phyloP scores from a whole-genome alignment of 345 rosid genomes.

The Gossypium rotundifolium region DNA sequence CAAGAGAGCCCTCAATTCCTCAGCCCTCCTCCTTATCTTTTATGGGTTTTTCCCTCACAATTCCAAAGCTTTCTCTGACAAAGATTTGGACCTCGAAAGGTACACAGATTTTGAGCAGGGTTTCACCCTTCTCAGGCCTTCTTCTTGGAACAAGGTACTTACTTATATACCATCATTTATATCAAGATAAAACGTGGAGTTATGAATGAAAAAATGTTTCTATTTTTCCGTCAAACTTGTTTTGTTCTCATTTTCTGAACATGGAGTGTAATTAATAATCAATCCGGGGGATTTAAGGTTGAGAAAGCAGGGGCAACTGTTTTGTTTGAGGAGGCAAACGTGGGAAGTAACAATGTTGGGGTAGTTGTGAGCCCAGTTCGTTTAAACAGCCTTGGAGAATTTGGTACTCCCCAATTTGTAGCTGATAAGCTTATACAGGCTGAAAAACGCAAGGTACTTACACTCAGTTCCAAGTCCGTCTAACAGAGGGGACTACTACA shows the following conservation, averaged over 20 bases:
- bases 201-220: no score
- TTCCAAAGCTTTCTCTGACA: slow-evolving; percentile 26
- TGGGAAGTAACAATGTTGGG: slow-evolving; percentile 70
- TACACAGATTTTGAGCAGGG: slow-evolving; percentile 63
- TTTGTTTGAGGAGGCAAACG: slow-evolving; percentile 66
- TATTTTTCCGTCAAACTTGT: not conserved
- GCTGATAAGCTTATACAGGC: slow-evolving; percentile 84
- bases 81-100: slow-evolving; percentile 43
- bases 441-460: not conserved
- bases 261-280: not conserved
- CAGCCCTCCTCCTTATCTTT: slow-evolving; percentile 39
- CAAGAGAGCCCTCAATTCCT: slow-evolving; percentile 52
- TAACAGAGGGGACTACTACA: not conserved
- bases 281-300: slow-evolving; percentile 31
- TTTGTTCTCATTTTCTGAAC: not conserved
- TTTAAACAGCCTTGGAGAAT: slow-evolving; percentile 55
- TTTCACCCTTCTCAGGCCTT: slow-evolving; percentile 73
- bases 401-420: slow-evolving; percentile 77
- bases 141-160: slow-evolving; percentile 67
- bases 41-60: slow-evolving; percentile 31
- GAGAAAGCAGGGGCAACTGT: slow-evolving; percentile 88
- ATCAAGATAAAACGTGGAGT: not conserved
- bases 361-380: slow-evolving; percentile 90
- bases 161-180: not conserved
- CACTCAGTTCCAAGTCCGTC: not conserved